Conservation (phyloP, 352 stramenopile genomes). For the Pythium periplocum region DNA sequence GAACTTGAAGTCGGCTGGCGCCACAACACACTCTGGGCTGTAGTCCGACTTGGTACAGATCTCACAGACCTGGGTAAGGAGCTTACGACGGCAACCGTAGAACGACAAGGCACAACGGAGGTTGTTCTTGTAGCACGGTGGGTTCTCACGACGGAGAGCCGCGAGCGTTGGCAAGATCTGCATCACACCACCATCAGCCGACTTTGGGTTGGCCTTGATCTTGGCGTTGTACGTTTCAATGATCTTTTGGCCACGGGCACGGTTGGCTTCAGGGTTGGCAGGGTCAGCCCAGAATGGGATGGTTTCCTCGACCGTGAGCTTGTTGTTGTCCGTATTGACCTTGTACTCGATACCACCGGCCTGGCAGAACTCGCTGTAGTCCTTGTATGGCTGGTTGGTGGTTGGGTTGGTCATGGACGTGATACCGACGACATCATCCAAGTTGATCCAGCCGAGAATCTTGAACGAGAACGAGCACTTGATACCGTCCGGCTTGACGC, state of each 20-base stretch:
- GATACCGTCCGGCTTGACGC: constrained; percentile 46
- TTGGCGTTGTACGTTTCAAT: constrained; percentile 39
- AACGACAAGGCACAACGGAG: constrained; percentile 29
- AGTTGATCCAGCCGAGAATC: constrained; percentile 47
- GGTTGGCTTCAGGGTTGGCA: constrained; percentile 33
- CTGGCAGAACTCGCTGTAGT: constrained; percentile 60
- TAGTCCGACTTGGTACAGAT: constrained; percentile 25
- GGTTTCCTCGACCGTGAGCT: constrained; percentile 24
- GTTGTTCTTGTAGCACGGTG: constrained; percentile 61
- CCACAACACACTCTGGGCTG: constrained; percentile 22
- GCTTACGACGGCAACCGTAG: constrained; percentile 46
- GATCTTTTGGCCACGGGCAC: constrained; percentile 32
- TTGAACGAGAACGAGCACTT: constrained; percentile 63
- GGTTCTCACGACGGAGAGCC: constrained; percentile 33
- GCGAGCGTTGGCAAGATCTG: constrained; percentile 33
- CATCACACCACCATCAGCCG: constrained; percentile 37
- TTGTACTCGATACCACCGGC: constrained; percentile 51
- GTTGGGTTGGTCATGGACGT: constrained; percentile 44
- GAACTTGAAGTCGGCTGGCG: constrained; percentile 6
- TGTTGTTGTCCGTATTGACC: constrained; percentile 20
- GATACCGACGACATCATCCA: constrained; percentile 72
- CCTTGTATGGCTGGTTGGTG: constrained; percentile 27
- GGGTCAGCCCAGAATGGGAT: constrained; percentile 70
- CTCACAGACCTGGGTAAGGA: constrained; percentile 57
- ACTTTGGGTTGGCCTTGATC: constrained; percentile 22